Evolutionary conservation across 1,139 yeast genomes (phyloP).

Genomic region (Spathaspora sp.): DNA sequence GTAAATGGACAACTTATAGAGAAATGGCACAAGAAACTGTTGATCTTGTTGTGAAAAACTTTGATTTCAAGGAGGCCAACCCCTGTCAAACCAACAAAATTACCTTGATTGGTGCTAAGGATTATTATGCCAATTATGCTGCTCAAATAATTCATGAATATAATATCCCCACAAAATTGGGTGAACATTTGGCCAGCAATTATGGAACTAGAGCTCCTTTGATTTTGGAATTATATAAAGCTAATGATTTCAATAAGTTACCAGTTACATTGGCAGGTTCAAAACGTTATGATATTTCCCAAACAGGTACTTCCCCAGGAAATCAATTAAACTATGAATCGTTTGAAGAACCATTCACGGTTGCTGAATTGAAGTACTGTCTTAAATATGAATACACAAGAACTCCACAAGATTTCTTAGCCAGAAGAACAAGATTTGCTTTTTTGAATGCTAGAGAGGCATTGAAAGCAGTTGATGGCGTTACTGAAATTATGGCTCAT

Average conservation of each 20-base stretch:
- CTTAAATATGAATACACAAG: conserved; percentile 82
- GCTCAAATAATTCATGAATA: conserved; percentile 83
- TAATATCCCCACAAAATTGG: conserved; percentile 70
- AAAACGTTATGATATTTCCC: conserved; percentile 34
- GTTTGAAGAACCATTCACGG: conserved; percentile 84
- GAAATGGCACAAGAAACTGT: conserved; percentile 97
- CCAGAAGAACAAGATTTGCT: conserved; percentile 92
- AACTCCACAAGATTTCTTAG: conserved; percentile 86
- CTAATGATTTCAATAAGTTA: conserved; percentile 53
- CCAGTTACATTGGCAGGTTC: conserved; percentile 61
- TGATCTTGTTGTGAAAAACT: conserved; percentile 63
- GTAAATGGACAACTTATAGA: conserved; percentile 98
- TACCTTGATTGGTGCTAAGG: conserved; percentile 76
- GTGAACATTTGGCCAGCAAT: conserved; percentile 80
- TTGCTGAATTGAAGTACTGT: conserved; percentile 87
- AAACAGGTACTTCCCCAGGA: conserved; percentile 29
- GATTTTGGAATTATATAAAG: conserved; percentile 62
- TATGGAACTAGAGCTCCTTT: conserved; percentile 91
- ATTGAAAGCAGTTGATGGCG: conserved; percentile 75
- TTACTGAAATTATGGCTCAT: conserved; percentile 79
- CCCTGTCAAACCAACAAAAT: conserved; percentile 66
- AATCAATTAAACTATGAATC: conserved; percentile 47
- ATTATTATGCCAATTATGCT: conserved; percentile 62
- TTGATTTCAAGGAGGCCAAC: conserved; percentile 41
- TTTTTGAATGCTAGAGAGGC: conserved; percentile 90